These are phyloP conservation scores for Rhizopogon salebrosus DNA, from an alignment of 768 basidiomycete genomes.

Conservation along the genomic window DNA sequence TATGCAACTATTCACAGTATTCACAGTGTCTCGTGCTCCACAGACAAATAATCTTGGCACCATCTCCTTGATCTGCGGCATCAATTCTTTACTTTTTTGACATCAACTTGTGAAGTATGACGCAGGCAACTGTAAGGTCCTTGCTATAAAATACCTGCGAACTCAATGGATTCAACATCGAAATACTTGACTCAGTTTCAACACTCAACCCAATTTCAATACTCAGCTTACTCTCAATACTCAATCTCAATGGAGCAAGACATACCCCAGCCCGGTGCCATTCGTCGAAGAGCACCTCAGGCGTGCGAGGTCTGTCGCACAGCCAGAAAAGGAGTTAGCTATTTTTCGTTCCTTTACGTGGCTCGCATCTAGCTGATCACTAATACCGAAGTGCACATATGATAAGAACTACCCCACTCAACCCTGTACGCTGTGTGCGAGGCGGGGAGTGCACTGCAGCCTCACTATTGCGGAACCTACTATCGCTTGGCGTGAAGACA, in stretches of 20 bases:
- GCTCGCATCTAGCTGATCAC: not conserved
- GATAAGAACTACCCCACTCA: slow-evolving; percentile 7
- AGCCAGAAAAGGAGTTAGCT: not conserved
- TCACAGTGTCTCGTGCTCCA: not conserved
- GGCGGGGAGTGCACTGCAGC: slow-evolving; percentile 7
- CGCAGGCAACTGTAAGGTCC: not conserved
- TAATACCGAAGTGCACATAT: slow-evolving; percentile 5
- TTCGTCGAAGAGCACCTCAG: not conserved
- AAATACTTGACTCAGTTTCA: not conserved
- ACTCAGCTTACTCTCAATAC: not conserved
- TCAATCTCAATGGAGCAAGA: not conserved
- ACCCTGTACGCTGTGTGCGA: slow-evolving; percentile 19
- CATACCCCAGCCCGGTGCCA: not conserved
- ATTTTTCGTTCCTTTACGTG: not conserved
- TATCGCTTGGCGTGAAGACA: not conserved
- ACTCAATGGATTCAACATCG: not conserved
- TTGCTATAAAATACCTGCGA: not conserved
- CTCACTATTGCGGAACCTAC: not conserved
- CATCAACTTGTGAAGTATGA: no score
- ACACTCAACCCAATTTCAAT: not conserved
- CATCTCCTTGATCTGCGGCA: not conserved
- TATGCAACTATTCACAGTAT: not conserved
- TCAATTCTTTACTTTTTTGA: not conserved
- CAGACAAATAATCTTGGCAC: not conserved
- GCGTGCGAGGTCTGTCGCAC: not conserved